These are phyloP conservation scores for Botrytis paeoniae DNA, from an alignment of 2,329 filamentous ascomycete species.

Conservation along the genomic window DNA sequence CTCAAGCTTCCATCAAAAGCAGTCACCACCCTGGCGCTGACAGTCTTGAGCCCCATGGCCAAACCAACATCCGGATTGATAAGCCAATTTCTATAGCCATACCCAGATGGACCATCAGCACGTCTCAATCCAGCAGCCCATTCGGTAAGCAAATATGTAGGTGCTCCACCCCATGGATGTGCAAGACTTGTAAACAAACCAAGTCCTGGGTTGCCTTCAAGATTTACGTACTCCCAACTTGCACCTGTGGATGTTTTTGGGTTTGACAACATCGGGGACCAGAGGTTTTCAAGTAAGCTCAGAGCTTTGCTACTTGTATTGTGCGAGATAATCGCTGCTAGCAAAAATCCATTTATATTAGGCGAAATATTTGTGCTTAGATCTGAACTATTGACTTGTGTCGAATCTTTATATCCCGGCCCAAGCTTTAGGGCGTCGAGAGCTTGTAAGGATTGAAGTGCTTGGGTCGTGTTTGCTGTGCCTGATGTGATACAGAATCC, in stretches of 20 bases:
- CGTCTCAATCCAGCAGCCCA: neutral
- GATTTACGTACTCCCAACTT: constrained; percentile 45
- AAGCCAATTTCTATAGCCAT: neutral
- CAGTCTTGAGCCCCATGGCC: neutral
- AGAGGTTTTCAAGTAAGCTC: constrained; percentile 41
- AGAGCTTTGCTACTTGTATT: neutral
- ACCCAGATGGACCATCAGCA: neutral
- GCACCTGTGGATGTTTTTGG: constrained; percentile 41
- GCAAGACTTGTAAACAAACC: constrained; percentile 43
- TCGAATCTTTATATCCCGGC: neutral
- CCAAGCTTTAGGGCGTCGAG: neutral
- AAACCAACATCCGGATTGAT: neutral
- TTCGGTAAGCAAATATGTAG: constrained; percentile 43
- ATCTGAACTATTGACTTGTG: neutral
- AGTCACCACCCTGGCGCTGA: neutral
- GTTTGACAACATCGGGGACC: constrained; percentile 44
- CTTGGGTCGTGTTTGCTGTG: neutral
- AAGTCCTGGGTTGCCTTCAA: constrained; percentile 40
- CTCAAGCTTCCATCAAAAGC: neutral
- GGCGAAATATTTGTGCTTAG: neutral
- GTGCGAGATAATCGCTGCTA: neutral
- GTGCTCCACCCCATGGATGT: constrained; percentile 46
- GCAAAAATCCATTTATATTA: neutral
- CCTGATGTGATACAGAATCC: neutral
- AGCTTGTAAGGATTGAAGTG: neutral